Conservation (phyloP, 768 basidiomycete species). For the Leccinum longicurvipes region DNA sequence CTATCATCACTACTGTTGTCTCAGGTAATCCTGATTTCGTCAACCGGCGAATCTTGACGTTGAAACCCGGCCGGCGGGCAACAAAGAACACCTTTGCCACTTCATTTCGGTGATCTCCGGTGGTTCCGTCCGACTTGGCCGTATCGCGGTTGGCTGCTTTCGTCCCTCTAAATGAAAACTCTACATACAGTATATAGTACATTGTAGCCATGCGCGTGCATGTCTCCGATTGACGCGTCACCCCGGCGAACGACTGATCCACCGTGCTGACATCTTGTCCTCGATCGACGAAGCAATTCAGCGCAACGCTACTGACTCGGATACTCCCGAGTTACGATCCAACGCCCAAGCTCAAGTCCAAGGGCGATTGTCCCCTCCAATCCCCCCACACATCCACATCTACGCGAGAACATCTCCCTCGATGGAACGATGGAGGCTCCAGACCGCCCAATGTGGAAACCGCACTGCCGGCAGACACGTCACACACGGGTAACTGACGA, state of each 20-base stretch:
- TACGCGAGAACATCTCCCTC: background rate
- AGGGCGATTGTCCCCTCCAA: background rate
- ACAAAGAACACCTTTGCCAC: constrained; percentile 3
- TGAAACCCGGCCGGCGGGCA: background rate
- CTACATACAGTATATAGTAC: background rate
- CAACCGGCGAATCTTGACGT: constrained; percentile 2
- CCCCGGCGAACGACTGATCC: background rate
- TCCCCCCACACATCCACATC: background rate
- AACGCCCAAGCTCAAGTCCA: background rate
- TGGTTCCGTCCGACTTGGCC: constrained; percentile 9
- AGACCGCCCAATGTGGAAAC: constrained; percentile 4
- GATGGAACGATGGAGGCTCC: background rate
- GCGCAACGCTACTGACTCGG: background rate
- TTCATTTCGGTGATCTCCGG: constrained; percentile 28
- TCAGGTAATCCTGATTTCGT: background rate
- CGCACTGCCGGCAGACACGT: background rate
- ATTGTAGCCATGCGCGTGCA: background rate
- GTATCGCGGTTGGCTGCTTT: constrained; percentile 2
- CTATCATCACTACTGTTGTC: background rate
- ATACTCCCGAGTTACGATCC: background rate
- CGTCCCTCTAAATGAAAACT: background rate
- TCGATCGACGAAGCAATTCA: constrained; percentile 1
- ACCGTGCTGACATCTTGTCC: background rate
- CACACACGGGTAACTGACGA: background rate
- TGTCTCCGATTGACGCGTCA: constrained; percentile 2